A percentile compares a stretch with the other conserved stretches of the same genome.
Evolutionary conservation across 345 rosid genomes (phyloP).

Genomic region (Corchorus capsularis): DNA sequence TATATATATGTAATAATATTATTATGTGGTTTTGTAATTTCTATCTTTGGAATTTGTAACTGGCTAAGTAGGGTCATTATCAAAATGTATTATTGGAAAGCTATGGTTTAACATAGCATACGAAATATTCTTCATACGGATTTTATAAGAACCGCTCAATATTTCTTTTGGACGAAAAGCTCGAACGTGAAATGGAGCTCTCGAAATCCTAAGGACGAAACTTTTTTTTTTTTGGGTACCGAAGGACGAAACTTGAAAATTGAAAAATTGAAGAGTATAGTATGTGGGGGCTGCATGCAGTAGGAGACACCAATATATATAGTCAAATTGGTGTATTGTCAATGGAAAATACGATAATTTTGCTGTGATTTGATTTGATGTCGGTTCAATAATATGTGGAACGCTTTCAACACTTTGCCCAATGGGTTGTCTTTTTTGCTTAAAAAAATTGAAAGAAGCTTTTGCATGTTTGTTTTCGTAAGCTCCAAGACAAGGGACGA

Average conservation of each 20-base stretch:
- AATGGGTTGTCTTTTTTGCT: neutral
- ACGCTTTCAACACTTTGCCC: neutral
- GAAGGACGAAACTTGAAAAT: too few species aligned
- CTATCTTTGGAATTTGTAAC: neutral
- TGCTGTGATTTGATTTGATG: neutral
- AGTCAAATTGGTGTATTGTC: neutral
- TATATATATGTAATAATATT: neutral
- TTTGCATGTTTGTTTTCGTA: neutral
- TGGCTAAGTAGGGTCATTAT: too few species aligned
- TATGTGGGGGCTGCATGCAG: neutral
- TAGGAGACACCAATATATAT: neutral
- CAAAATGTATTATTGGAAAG: neutral
- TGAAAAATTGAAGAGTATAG: neutral
- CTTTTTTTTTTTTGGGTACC: too few species aligned
- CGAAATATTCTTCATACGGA: neutral
- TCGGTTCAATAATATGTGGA: neutral
- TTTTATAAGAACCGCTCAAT: neutral
- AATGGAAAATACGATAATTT: neutral
- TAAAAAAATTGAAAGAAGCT: neutral
- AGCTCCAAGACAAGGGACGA: neutral
- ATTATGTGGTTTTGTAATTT: neutral
- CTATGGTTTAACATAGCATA: neutral
- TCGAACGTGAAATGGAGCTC: neutral
- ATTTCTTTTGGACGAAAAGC: neutral
- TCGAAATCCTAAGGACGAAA: neutral